Base-by-base conservation (phyloP, 345 rosid genomes). In the Gossypium stocksii region DNA sequence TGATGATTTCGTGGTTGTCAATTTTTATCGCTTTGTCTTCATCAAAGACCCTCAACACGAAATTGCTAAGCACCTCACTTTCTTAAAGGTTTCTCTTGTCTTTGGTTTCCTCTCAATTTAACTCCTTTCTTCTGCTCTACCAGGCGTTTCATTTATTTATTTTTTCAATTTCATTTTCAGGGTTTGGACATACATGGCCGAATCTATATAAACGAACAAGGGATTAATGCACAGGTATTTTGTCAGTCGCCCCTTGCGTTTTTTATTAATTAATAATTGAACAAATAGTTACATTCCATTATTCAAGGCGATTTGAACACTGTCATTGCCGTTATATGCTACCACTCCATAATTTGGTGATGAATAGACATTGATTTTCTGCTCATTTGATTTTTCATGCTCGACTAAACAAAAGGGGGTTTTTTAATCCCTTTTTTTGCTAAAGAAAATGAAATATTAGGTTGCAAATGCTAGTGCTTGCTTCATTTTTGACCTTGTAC, bases 221-320 rank as follows among this genome's bases (percentile, higher is more conserved):
- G 98, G 74, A 89, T 94, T 54, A 94, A 94, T 81, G 97, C 97
- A 4, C 97, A 94, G 97, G 98, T 94, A 81, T n/a, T 9, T 22
- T 75, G 41, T 74, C 38, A 61, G 61, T 20, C 49, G 56, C 73
- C 43, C 43, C 19, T 53, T 10, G 20, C 25, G 10, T 65, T 20
- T 15, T 34, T 29, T 49, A 66, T 46, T 66, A 44, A 14, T 66
- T 66, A 46, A 23, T 15, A 48, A 23, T 68, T 68, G 72, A 15
- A 49, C 25, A 49, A 48, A 14, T 23, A 7, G 53, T 66, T 23
- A 20, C 34, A 12, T 66, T 4, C 19, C 27, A 20, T 66, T 46
- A 6, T 45, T 45, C n/a, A 66, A 45, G 19, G 38, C 11, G 54
- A 45, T 46, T 66, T 66, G 49, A 43, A 44, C 25, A 17, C 3